Evolutionary conservation across 2,329 filamentous ascomycete genomes (phyloP), one percentile per base, ranked within the genome.

Genomic region (Dendrostoma leiphaemia): DNA sequence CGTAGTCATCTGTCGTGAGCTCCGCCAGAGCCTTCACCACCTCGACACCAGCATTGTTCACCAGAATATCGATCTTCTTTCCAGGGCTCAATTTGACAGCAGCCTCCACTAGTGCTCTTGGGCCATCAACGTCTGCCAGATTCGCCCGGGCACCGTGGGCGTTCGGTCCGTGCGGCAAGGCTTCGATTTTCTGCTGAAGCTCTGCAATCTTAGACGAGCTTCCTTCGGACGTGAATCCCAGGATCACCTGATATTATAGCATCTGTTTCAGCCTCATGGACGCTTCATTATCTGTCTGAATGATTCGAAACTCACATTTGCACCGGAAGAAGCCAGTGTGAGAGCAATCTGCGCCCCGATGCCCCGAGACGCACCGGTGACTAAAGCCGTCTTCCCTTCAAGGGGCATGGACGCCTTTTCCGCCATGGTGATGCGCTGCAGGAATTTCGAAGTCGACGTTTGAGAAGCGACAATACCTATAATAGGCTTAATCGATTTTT

Each of bases 201-300:
- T 85, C 81, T 57, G 81, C 75, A 9, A 85, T 67, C 59, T 81
- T 85, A 3, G 80, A 68, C 0, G 81, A 80, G n/a, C 84, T 84
- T 9, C 83, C 71, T 23, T 85, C 77, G 1, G 85, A 84, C 57
- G 86, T 78, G 63, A 87, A 88, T 1, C 83, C 83, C 21, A 88
- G 67, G 9, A 84, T 77, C 3, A 69, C 61, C 65, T 68, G 37
- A 5, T 38, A 10, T 17, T 19, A 3, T 32, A 13, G 7, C 15
- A 10, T 13, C 10, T 32, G 10, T 15, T 32, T 3, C 29, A 31
- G 13, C 8, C 8, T 31, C 8, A 31, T 31, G 8, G 8, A 31
- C 29, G 29, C 13, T 7, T 12, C 13, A 31, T 7, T 9, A 10
- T 13, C 31, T 32, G 31, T 32, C 6, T 31, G 23, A 29, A 13